Base-by-base conservation (phyloP, 2,329 filamentous ascomycete species). In the Sclerotinia nivalis region DNA sequence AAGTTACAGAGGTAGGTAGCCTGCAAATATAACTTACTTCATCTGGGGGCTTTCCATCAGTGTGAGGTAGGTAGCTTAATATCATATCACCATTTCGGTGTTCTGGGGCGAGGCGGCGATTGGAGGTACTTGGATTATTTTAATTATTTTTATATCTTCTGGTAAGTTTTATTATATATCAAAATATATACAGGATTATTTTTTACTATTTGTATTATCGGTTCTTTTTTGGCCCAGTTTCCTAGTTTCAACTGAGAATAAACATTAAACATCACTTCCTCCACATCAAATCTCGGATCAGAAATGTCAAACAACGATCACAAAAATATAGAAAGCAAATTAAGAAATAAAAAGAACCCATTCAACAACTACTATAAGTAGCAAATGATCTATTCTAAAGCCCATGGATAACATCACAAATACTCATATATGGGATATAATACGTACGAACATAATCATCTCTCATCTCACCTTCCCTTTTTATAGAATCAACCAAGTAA, bases 401-500 rank as follows among this genome's bases (percentile, higher is more conserved):
- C 20, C 25, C 40, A 58, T 40, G 34, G 22, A 18, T 12, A 43
- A 40, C 55, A 58, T 58, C 25, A 40, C 34, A 54, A 58, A 40
- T 40, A 58, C 55, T 58, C 55, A 40, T 58, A 58, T 43, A 43
- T 43, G 15, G 34, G 34, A 40, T 40, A 58, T 58, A 40, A 58
- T 58, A 40, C 34, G 55, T 58, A 58, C 55, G 55, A 58, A 58
- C 55, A 40, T 58, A 58, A 58, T 5, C 22, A 25, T 40, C 34
- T n/a, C 40, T 43, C 40, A 43, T 15, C 40, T 43, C 22, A 43
- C 4, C 55, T 58, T 25, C 34, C 55, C 13, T 34, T 40, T 40
- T 6, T 58, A 58, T n/a, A 58, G 15, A 13, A n/a, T 58, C 34
- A n/a, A 40, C 55, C 31, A 10, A 4, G 31, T 20, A 50, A 22